A percentile compares a stretch with the other conserved stretches of the same genome.
Evolutionary conservation across 2,329 filamentous ascomycete species (phyloP).

Genomic region (Penicillium sp.): DNA sequence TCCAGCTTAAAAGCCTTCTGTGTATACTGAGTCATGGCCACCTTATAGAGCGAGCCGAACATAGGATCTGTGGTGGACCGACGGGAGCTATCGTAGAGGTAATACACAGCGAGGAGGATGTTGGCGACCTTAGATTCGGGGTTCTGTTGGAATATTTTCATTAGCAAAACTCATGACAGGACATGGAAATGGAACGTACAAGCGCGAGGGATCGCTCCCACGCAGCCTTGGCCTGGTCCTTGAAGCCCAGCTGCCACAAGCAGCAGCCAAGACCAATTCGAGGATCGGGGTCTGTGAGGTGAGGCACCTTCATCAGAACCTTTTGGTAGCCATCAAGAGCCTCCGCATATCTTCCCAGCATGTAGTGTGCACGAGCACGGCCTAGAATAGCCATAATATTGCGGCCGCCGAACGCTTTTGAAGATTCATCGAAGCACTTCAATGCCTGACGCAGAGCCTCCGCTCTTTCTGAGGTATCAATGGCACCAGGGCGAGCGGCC

Average conservation of each 20-base stretch:
- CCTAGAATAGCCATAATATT: slow-evolving; percentile 93
- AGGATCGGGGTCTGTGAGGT: slow-evolving; percentile 87
- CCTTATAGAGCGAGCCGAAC: slow-evolving; percentile 83
- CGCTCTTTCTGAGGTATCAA: slow-evolving; percentile 67
- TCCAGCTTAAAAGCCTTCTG: slow-evolving; percentile 92
- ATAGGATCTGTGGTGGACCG: slow-evolving; percentile 79
- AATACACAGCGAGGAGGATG: slow-evolving; percentile 84
- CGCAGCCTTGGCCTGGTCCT: slow-evolving; percentile 83
- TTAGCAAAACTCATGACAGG: neutral
- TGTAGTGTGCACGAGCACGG: slow-evolving; percentile 81
- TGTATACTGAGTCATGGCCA: slow-evolving; percentile 90
- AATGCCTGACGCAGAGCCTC: slow-evolving; percentile 81
- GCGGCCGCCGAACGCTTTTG: slow-evolving; percentile 75
- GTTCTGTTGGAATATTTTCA: slow-evolving; percentile 42
- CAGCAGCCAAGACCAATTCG: slow-evolving; percentile 95
- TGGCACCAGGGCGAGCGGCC: slow-evolving; percentile 57
- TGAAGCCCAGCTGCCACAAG: slow-evolving; percentile 94
- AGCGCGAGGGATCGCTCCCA: slow-evolving; percentile 88
- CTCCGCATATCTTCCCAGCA: slow-evolving; percentile 80
- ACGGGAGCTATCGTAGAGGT: slow-evolving; percentile 80
- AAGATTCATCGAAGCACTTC: slow-evolving; percentile 93
- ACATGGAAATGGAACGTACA: slow-evolving; percentile 39
- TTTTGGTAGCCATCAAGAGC: slow-evolving; percentile 83
- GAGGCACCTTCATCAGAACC: slow-evolving; percentile 79
- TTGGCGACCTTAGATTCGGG: slow-evolving; percentile 86